phyloP scores from a whole-genome alignment of 768 basidiomycete species.

The Lactarius vividus region DNA sequence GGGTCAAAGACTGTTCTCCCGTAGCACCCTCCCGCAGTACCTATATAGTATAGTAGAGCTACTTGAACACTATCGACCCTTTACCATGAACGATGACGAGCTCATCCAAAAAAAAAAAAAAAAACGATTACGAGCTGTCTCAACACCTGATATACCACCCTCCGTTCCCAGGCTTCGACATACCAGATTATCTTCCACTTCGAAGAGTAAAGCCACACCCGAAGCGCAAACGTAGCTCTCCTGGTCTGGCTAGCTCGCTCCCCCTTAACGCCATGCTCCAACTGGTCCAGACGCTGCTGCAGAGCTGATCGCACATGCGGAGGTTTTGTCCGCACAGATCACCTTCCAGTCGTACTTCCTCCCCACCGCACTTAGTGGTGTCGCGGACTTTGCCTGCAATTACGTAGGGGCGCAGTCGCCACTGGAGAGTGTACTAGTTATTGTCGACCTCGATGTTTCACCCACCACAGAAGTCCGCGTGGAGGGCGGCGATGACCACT shows the following conservation, averaged over 20 bases:
- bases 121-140: slow-evolving; percentile 19
- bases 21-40: no score
- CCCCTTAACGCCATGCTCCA: slow-evolving; percentile 29
- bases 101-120: no score
- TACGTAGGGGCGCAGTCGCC: slow-evolving; percentile 18
- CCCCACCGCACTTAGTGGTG: slow-evolving; percentile 48
- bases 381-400: slow-evolving; percentile 43
- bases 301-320: slow-evolving; percentile 57
- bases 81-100: no score
- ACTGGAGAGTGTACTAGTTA: background rate
- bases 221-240: slow-evolving; percentile 62
- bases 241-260: slow-evolving; percentile 6
- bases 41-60: no score
- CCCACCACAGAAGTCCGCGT: slow-evolving; percentile 22
- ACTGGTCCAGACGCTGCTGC: slow-evolving; percentile 47
- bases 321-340: slow-evolving; percentile 56
- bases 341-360: slow-evolving; percentile 63
- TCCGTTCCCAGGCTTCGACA: slow-evolving; percentile 44
- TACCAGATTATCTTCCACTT: slow-evolving; percentile 58
- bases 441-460: slow-evolving; percentile 31
- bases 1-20: no score
- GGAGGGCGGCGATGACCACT: slow-evolving; percentile 56
- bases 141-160: slow-evolving; percentile 17
- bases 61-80: no score
- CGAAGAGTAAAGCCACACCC: slow-evolving; percentile 76